A percentile compares a stretch with the other conserved stretches of the same genome.
Conservation (phyloP, 2,329 filamentous ascomycete species). For the Gremmenia infestans region DNA sequence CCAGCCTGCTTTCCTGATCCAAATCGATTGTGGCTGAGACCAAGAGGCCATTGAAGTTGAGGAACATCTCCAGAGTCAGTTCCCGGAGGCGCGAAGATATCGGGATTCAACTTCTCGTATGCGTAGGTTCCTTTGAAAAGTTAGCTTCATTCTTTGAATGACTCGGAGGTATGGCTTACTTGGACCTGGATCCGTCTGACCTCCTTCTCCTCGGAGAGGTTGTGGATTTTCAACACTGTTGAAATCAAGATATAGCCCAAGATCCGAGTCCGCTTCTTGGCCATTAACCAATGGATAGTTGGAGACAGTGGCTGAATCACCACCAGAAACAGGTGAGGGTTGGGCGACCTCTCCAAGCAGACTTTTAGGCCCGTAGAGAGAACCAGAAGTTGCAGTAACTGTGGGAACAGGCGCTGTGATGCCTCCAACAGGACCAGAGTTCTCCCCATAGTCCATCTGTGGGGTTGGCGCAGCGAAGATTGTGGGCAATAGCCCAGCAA, state of each 20-base stretch:
- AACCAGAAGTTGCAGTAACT: slow-evolving; percentile 35
- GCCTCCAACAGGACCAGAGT: slow-evolving; percentile 39
- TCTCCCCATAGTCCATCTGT: slow-evolving; percentile 39
- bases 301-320: slow-evolving; percentile 36
- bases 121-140: slow-evolving; percentile 34
- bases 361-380: slow-evolving; percentile 36
- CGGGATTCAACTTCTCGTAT: slow-evolving; percentile 50
- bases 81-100: slow-evolving; percentile 48
- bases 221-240: slow-evolving; percentile 46
- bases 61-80: slow-evolving; percentile 46
- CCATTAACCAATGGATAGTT: slow-evolving; percentile 42
- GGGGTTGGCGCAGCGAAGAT: slow-evolving; percentile 15
- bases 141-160: not conserved
- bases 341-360: slow-evolving; percentile 39
- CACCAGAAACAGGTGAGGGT: slow-evolving; percentile 34
- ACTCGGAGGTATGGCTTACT: slow-evolving; percentile 8
- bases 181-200: slow-evolving; percentile 47
- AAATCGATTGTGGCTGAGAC: slow-evolving; percentile 43
- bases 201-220: slow-evolving; percentile 46
- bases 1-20: slow-evolving; percentile 37
- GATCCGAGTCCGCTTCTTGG: slow-evolving; percentile 44
- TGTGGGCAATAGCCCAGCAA: slow-evolving; percentile 8
- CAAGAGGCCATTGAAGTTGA: slow-evolving; percentile 50
- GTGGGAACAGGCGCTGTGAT: slow-evolving; percentile 36
- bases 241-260: slow-evolving; percentile 51